phyloP scores from a whole-genome alignment of 1,284 basidiomycete genomes.

The Ceratobasidium sp. region DNA sequence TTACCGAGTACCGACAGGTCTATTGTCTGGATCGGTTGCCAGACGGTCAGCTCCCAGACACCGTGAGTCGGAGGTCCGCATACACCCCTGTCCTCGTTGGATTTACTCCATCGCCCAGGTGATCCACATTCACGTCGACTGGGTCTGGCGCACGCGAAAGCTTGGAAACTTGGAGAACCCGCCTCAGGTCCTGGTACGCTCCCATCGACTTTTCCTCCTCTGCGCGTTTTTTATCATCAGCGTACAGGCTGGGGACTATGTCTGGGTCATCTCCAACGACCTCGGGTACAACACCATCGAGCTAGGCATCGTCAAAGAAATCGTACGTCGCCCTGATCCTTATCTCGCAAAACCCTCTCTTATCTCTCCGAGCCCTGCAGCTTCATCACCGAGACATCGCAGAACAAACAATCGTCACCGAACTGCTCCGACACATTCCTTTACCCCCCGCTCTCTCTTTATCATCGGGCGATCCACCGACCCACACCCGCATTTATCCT shows the following conservation, averaged over 20 bases:
- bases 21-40: constrained; percentile 34
- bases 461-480: neutral
- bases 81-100: neutral
- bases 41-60: constrained; percentile 20
- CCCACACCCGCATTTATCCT: constrained; percentile 15
- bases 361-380: neutral
- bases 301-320: constrained; percentile 26
- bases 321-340: neutral
- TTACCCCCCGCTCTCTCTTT: neutral
- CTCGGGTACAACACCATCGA: constrained; percentile 4
- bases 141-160: constrained; percentile 23
- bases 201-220: neutral
- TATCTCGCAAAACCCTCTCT: neutral
- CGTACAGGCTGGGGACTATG: constrained; percentile 28
- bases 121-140: constrained; percentile 30
- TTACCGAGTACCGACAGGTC: constrained; percentile 28
- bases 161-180: constrained; percentile 13
- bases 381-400: constrained; percentile 19
- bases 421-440: constrained; percentile 16
- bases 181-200: constrained; percentile 24
- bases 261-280: constrained; percentile 14
- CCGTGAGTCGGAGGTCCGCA: neutral
- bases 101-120: constrained; percentile 1
- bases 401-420: constrained; percentile 26
- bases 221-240: neutral